Base-by-base conservation (phyloP, 345 rosid genomes). In the Cardamine resedifolia region DNA sequence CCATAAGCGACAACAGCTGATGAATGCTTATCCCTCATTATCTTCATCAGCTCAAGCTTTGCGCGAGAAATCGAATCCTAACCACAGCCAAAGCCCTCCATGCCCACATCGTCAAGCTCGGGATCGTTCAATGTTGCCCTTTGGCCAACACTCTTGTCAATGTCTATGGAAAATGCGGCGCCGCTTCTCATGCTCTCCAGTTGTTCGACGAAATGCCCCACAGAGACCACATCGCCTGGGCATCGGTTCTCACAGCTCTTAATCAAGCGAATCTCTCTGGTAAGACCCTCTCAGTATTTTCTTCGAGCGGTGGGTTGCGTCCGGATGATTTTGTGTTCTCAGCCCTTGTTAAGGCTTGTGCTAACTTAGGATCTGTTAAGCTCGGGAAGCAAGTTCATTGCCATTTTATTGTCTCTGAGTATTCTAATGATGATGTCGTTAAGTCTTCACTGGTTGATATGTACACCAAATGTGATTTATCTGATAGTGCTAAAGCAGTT, bases 401-500 rank as follows among this genome's bases (percentile, higher is more conserved):
- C 16, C 76, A 34, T 31, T 86, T 82, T 23, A 10, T 79, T 45
- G 75, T 79, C n/a, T 87, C 96, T 3, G 67, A 74, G 2, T 89
- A 77, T 72, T 38, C 50, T 10, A 65, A 77, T 47, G 96, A 89
- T 51, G 87, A 82, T 75, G 86, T 89, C 59, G 86, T 84, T 15
- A 89, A 89, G 78, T 87, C 92, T 7, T 85, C 96, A 52, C 66
- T 90, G 63, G 91, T 90, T 77, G 88, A 90, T 72, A 82, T 90
- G 91, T 90, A 90, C 62, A 73, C 93, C 5, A 90, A 90, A 82
- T 85, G 87, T 41, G 86, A 83, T 26, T 64, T 77, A 4, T 82
- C 78, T 1, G 72, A 78, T 23, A 48, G 39, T 64, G 90, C 88
- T 63, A 81, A 81, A 24, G 62, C 58, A 0, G 85, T 85, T 72